A percentile compares a stretch with the other conserved stretches of the same genome.
These are phyloP conservation scores for Xylariaceae sp. DNA, from an alignment of 2,329 filamentous ascomycete genomes.

Conservation along the genomic window DNA sequence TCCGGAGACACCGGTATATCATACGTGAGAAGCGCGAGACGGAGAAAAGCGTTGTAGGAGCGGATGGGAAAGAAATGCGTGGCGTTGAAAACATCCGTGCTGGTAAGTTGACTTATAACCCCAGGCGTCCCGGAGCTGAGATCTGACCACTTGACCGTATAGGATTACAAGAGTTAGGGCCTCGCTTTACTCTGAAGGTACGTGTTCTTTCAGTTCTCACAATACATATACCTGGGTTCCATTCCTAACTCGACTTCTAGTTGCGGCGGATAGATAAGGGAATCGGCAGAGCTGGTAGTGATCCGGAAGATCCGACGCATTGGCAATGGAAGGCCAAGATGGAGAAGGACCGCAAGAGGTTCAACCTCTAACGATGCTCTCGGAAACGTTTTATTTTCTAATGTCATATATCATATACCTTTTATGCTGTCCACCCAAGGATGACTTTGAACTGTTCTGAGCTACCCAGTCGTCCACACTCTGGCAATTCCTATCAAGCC, in stretches of 20 bases:
- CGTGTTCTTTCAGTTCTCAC: slow-evolving; percentile 37
- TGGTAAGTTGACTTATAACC: slow-evolving; percentile 22
- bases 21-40: slow-evolving; percentile 83
- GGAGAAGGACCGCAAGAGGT: slow-evolving; percentile 91
- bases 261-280: slow-evolving; percentile 73
- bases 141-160: background rate
- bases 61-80: slow-evolving; percentile 76
- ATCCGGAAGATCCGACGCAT: slow-evolving; percentile 70
- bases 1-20: slow-evolving; percentile 83
- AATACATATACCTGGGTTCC: no score
- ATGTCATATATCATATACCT: no score
- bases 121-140: no score
- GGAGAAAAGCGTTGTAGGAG: slow-evolving; percentile 78
- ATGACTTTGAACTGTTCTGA: no score
- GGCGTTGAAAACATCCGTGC: slow-evolving; percentile 82
- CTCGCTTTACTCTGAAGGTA: slow-evolving; percentile 72
- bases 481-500: no score
- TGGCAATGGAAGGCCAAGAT: slow-evolving; percentile 94
- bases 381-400: no score
- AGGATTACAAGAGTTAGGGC: slow-evolving; percentile 86
- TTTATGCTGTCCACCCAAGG: no score
- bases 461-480: no score
- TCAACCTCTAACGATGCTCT: slow-evolving; percentile 75
- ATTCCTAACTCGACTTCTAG: slow-evolving; percentile 5
- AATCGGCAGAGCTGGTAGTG: slow-evolving; percentile 62